A percentile compares a stretch with the other conserved stretches of the same genome.
Evolutionary conservation across 768 basidiomycete genomes (phyloP).

Genomic region (Coprinopsis cinerea): DNA sequence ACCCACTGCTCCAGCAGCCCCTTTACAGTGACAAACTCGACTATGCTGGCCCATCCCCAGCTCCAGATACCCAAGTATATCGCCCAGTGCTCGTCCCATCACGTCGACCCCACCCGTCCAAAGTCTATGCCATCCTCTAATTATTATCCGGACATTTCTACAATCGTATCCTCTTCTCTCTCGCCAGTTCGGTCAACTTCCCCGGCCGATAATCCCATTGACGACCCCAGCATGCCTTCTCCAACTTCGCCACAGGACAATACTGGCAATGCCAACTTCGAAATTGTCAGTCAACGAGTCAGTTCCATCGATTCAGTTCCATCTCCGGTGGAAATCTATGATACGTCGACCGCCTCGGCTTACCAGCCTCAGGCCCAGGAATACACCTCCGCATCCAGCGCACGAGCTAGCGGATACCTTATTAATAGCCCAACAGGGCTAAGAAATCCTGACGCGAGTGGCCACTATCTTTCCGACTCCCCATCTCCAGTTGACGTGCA

Average conservation of each 20-base stretch:
- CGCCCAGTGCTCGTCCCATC: slow-evolving; percentile 11
- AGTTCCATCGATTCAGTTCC: slow-evolving; percentile 3
- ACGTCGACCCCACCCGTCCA: slow-evolving; percentile 13
- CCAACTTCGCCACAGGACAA: slow-evolving; percentile 12
- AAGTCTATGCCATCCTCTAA: slow-evolving; percentile 18
- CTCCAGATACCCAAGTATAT: slow-evolving; percentile 18
- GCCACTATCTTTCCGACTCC: slow-evolving; percentile 32
- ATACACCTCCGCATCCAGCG: slow-evolving; percentile 8
- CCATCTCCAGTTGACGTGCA: slow-evolving; percentile 40
- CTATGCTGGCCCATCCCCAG: slow-evolving; percentile 18
- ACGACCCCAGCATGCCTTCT: slow-evolving; percentile 5
- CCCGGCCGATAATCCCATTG: slow-evolving; percentile 5
- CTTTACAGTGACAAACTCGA: no score
- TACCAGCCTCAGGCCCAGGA: slow-evolving; percentile 6
- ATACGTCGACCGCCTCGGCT: slow-evolving; percentile 2
- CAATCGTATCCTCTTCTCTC: slow-evolving; percentile 8
- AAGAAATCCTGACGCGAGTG: slow-evolving; percentile 20
- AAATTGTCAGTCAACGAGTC: not conserved
- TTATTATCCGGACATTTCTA: slow-evolving; percentile 6
- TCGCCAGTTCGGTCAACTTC: slow-evolving; percentile 10
- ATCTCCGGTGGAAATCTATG: not conserved
- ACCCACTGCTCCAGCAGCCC: not conserved
- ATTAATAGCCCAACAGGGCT: slow-evolving; percentile 23
- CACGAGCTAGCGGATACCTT: slow-evolving; percentile 13
- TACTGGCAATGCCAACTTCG: not conserved